Percentiles rank a stretch among this genome's conserved stretches.
Evolutionary conservation across 192 early-diverging fungal genomes (phyloP).

Genomic region (Coemansia sp.): DNA sequence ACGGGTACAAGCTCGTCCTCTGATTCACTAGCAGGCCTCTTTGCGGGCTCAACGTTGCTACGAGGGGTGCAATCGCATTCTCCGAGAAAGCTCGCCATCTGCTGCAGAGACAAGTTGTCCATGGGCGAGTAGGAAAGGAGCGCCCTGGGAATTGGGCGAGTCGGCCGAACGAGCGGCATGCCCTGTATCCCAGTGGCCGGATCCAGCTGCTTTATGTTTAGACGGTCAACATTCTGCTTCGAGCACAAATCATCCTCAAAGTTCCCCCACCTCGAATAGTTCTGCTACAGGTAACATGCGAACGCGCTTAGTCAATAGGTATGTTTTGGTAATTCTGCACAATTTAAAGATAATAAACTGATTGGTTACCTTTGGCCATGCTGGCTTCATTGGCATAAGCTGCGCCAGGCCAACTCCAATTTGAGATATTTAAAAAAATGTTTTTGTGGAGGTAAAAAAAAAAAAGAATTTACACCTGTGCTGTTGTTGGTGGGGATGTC

Average conservation of each 20-base stretch:
- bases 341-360: neutral
- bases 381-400: neutral
- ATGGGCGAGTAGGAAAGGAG: slow-evolving; percentile 4
- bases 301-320: neutral
- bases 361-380: slow-evolving; percentile 27
- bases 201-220: neutral
- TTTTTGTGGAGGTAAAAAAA: no score
- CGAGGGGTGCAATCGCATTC: slow-evolving; percentile 4
- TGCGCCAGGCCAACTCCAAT: neutral
- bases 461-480: neutral
- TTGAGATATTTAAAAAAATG: neutral
- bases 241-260: slow-evolving; percentile 26
- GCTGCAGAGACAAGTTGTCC: slow-evolving; percentile 1
- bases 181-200: neutral
- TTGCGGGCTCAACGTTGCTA: neutral
- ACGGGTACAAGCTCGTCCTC: neutral
- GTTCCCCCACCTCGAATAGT: slow-evolving; percentile 23
- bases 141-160: neutral
- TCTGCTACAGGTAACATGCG: slow-evolving; percentile 11
- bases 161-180: neutral
- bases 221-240: slow-evolving; percentile 14
- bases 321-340: neutral
- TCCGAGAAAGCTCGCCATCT: slow-evolving; percentile 7
- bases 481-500: no score
- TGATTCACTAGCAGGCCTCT: neutral